phyloP scores from a whole-genome alignment of 441 rosid genomes.

The Brassica balearica region DNA sequence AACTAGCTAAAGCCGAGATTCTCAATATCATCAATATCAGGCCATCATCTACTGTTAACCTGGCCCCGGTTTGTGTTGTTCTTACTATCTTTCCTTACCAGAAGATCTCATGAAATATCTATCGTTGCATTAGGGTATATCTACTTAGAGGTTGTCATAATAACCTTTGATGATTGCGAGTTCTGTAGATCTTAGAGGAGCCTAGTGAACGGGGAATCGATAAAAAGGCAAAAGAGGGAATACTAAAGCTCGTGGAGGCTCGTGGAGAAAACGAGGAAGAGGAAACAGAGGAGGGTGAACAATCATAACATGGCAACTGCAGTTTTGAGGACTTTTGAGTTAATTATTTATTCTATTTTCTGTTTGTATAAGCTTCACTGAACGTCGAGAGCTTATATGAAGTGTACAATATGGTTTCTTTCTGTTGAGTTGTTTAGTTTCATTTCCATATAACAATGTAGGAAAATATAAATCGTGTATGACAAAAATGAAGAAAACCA shows the following conservation, averaged over 20 bases:
- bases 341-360: neutral
- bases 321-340: neutral
- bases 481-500: neutral
- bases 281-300: conserved; percentile 35
- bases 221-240: conserved; percentile 15
- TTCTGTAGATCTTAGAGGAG: conserved; percentile 40
- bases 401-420: neutral
- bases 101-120: conserved; percentile 16
- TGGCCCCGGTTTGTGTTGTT: conserved; percentile 56
- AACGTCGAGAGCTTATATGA: neutral
- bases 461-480: neutral
- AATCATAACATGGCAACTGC: neutral
- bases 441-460: neutral
- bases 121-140: neutral
- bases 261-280: conserved; percentile 11
- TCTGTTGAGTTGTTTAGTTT: neutral
- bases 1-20: conserved; percentile 82
- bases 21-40: conserved; percentile 74
- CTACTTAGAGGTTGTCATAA: neutral
- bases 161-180: neutral
- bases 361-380: neutral
- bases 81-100: neutral
- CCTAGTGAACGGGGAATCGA: conserved; percentile 15
- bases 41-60: conserved; percentile 60
- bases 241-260: conserved; percentile 39